Conservation (phyloP, 1,284 basidiomycete species). For the Ganoderma lingzhi region DNA sequence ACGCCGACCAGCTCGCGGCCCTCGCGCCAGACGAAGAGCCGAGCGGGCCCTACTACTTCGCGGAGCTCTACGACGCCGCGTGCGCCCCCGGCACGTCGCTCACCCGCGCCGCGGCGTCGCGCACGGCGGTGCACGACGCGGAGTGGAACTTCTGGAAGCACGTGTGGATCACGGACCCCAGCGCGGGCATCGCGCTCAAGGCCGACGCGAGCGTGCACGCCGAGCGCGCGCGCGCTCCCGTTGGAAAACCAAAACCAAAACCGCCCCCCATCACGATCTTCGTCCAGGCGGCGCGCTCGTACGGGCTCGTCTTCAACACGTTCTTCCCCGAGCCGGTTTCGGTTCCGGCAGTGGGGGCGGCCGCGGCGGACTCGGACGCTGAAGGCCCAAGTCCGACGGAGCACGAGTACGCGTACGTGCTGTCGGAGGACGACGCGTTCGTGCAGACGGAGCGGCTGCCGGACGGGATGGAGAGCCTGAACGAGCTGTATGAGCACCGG, state of each 20-base stretch:
- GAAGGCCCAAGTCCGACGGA: too few species aligned
- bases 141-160: conserved; percentile 29
- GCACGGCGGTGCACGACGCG: conserved; percentile 14
- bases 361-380: not conserved
- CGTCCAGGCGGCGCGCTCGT: conserved; percentile 12
- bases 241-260: conserved; percentile 11
- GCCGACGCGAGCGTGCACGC: conserved; percentile 45
- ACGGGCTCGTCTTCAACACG: conserved; percentile 24
- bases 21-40: not conserved
- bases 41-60: conserved; percentile 21
- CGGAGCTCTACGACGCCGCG: conserved; percentile 36
- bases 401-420: conserved; percentile 4
- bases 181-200: conserved; percentile 39
- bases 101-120: conserved; percentile 32
- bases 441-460: conserved; percentile 17
- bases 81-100: conserved; percentile 2
- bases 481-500: conserved; percentile 24
- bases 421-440: conserved; percentile 17
- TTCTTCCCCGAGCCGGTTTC: conserved; percentile 25
- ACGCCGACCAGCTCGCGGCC: not conserved
- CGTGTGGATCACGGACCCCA: conserved; percentile 62
- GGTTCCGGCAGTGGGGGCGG: not conserved
- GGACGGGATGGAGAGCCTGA: conserved; percentile 13
- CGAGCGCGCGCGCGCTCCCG: too few species aligned
- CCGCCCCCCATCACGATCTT: conserved; percentile 53